A percentile compares a stretch with the other conserved stretches of the same genome.
phyloP scores from a whole-genome alignment of 345 rosid genomes.

The Trapa incisa region DNA sequence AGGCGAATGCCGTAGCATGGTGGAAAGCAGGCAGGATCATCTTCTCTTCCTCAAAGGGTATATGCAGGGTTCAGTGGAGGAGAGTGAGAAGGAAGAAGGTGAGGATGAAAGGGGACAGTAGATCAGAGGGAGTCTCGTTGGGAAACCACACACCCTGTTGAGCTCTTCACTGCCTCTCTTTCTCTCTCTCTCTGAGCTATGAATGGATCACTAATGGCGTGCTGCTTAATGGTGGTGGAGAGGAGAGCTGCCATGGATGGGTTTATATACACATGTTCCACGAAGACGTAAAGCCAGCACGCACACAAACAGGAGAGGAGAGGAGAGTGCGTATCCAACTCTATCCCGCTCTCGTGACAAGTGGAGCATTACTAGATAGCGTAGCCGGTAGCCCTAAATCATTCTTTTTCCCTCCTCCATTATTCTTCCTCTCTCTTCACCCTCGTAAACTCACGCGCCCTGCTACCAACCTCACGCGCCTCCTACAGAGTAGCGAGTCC shows the following conservation, averaged over 20 bases:
- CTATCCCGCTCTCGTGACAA: slow-evolving; percentile 54
- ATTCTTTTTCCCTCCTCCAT: slow-evolving; percentile 13
- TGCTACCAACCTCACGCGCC: no score
- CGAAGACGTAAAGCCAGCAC: no score
- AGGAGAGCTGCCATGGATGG: slow-evolving; percentile 2
- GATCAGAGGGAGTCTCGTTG: slow-evolving; percentile 6
- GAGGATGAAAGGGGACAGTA: neutral
- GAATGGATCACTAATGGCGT: neutral
- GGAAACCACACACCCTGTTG: slow-evolving; percentile 13
- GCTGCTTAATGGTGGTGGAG: neutral
- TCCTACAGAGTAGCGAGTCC: no score
- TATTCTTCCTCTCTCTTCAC: slow-evolving; percentile 13
- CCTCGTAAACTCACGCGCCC: slow-evolving; percentile 9
- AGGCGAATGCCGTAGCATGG: slow-evolving; percentile 23
- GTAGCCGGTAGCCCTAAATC: slow-evolving; percentile 36
- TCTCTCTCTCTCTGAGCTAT: slow-evolving; percentile 10
- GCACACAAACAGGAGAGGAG: slow-evolving; percentile 1
- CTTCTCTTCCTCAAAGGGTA: neutral
- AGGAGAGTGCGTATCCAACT: slow-evolving; percentile 28
- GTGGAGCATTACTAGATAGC: slow-evolving; percentile 55
- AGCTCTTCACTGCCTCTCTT: slow-evolving; percentile 6
- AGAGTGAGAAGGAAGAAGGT: no score
- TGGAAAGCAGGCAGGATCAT: slow-evolving; percentile 23
- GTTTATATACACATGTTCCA: slow-evolving; percentile 18
- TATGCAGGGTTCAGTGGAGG: no score